Base-by-base conservation (phyloP, 2,329 filamentous ascomycete genomes). In the Mycosphaerelloides madeirae region DNA sequence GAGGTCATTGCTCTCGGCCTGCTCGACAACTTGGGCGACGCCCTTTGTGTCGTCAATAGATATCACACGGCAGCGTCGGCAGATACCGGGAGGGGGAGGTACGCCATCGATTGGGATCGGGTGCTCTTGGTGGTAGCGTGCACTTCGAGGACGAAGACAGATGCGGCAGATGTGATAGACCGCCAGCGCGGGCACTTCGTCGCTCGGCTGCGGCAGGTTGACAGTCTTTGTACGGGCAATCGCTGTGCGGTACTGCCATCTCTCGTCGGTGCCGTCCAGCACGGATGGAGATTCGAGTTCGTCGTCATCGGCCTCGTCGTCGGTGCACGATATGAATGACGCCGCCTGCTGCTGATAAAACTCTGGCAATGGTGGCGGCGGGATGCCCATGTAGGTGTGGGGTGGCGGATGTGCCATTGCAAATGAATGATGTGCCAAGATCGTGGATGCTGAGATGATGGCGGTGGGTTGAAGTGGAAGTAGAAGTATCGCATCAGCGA, bases 81-180 rank as follows among this genome's bases (percentile, higher is more conserved):
- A 66, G 13, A 66, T 62, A 4, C 58, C 58, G 34, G 61, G 59
- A 19, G 59, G 60, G 12, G 58, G 57, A 15, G 60, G 60, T 5
- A 60, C 45, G n/a, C 54, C 55, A 28, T 62, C 55, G 28, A 53
- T 41, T 1, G 58, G 54, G 11, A 66, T 61, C 2, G 62, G 63
- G 41, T 65, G 56, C 31, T 58, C 56, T 41, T 54, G 50, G 48
- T 66, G 63, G 40, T 63, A 66, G 29, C 55, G 55, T 29, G 54
- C 52, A 41, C 62, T 65, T 33, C 63, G 57, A 15, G 62, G 59
- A 11, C 59, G 55, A 12, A 57, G 40, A 36, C 63, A 66, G 14
- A 62, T 53, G 38, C 59, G 55, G 47, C 62, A 66, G 39, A 64
- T 59, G 49, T 66, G 63, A 41, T 61, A 62, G 36, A 63, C 46